Conservation (phyloP, 2,329 filamentous ascomycete genomes). For the Alternaria gaisen region DNA sequence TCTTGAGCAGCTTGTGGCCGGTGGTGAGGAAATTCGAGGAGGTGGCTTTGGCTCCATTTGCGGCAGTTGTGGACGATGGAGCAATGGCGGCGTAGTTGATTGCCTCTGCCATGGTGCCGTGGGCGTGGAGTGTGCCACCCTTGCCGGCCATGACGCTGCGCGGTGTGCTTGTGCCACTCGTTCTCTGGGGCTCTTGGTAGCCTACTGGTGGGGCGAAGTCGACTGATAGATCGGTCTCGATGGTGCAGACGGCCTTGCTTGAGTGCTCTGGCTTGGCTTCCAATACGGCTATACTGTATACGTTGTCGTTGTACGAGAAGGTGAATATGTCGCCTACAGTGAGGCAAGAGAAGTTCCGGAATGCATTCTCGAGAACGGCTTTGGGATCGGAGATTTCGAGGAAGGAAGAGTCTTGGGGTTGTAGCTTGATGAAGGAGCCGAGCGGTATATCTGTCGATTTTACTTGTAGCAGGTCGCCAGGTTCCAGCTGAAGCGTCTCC, state of each 20-base stretch:
- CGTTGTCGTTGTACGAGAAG: conserved; percentile 94
- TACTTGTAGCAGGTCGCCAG: conserved; percentile 92
- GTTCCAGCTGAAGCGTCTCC: conserved; percentile 87
- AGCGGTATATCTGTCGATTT: conserved; percentile 93
- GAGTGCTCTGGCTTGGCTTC: conserved; percentile 90
- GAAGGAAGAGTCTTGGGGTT: conserved; percentile 91
- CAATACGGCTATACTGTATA: conserved; percentile 91
- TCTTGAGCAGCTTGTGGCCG: conserved; percentile 87
- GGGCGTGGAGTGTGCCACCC: conserved; percentile 79
- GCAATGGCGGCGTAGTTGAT: conserved; percentile 96
- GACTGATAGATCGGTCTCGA: conserved; percentile 95
- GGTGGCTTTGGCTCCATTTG: conserved; percentile 67
- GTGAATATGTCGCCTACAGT: conserved; percentile 95
- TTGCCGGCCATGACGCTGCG: conserved; percentile 70
- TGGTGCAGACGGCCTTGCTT: conserved; percentile 86
- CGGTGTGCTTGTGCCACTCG: conserved; percentile 87
- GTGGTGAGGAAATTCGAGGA: conserved; percentile 81
- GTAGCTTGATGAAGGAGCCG: conserved; percentile 92
- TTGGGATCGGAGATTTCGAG: conserved; percentile 97
- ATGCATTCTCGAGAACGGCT: conserved; percentile 94
- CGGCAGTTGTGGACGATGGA: conserved; percentile 74
- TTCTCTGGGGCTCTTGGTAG: conserved; percentile 84
- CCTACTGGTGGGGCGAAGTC: conserved; percentile 95
- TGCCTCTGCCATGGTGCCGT: conserved; percentile 95
- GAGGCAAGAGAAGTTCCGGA: conserved; percentile 92